A percentile compares a stretch with the other conserved stretches of the same genome.
phyloP scores from a whole-genome alignment of 2,329 filamentous ascomycete species.

The Penicillium sp. region DNA sequence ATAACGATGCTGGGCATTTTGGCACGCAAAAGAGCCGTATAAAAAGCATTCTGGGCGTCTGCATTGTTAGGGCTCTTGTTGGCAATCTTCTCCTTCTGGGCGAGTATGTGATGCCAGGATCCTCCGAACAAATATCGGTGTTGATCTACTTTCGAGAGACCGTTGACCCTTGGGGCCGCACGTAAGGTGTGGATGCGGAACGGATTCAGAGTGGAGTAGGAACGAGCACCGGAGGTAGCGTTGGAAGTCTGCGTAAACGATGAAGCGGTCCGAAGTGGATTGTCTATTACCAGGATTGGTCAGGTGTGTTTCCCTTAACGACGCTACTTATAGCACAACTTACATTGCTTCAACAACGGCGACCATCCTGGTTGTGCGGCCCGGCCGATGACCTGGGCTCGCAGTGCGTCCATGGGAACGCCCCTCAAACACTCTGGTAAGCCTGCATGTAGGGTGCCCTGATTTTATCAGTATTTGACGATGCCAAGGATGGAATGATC shows the following conservation, averaged over 20 bases:
- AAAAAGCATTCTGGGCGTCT: constrained; percentile 87
- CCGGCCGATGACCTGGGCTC: constrained; percentile 18
- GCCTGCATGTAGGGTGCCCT: constrained; percentile 14
- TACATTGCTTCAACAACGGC: constrained; percentile 23
- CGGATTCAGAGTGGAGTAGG: constrained; percentile 34
- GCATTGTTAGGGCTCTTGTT: constrained; percentile 89
- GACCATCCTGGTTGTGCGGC: constrained; percentile 19
- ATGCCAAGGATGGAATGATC: neutral
- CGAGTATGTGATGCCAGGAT: constrained; percentile 59
- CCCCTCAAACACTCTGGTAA: constrained; percentile 30
- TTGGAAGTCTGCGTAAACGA: constrained; percentile 17
- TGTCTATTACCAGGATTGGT: constrained; percentile 12
- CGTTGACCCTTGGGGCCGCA: constrained; percentile 21
- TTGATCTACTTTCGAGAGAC: constrained; percentile 32
- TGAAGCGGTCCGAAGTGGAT: constrained; percentile 17
- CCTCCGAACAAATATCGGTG: constrained; percentile 41
- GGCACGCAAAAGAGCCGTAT: constrained; percentile 81
- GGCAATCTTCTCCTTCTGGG: constrained; percentile 82
- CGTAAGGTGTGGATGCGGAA: constrained; percentile 28
- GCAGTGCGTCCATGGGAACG: constrained; percentile 26
- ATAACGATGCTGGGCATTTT: constrained; percentile 92
- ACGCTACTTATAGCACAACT: neutral
- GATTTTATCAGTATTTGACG: neutral
- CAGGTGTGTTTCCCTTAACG: neutral
- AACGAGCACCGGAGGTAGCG: constrained; percentile 23